Conservation (phyloP, 2,329 filamentous ascomycete species). For the Phaeosphaeria sp. region DNA sequence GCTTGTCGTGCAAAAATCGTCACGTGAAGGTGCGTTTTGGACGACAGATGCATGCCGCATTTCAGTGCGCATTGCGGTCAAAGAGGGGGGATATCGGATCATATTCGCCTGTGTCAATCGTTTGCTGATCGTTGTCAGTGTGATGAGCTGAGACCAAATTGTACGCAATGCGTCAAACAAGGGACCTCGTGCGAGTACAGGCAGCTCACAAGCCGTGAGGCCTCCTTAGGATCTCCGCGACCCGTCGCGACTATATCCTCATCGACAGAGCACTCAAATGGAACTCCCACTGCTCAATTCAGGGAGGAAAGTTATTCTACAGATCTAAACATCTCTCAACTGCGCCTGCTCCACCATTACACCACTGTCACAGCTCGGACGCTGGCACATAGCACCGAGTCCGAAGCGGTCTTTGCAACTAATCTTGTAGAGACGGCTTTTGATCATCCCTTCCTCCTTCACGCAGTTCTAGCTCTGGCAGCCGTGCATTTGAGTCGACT, state of each 20-base stretch:
- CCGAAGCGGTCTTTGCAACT: slow-evolving; percentile 25
- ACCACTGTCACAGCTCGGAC: slow-evolving; percentile 34
- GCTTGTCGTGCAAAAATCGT: slow-evolving; percentile 36
- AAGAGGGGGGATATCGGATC: no score
- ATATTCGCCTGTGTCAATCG: no score
- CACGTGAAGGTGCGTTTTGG: slow-evolving; percentile 33
- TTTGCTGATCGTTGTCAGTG: slow-evolving; percentile 20
- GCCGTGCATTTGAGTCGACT: slow-evolving; percentile 53
- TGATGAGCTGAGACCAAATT: slow-evolving; percentile 40
- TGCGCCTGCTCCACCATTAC: slow-evolving; percentile 43
- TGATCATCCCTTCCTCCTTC: slow-evolving; percentile 53
- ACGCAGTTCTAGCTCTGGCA: slow-evolving; percentile 52
- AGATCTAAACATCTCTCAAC: slow-evolving; percentile 26
- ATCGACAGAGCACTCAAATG: slow-evolving; percentile 17
- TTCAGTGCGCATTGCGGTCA: no score
- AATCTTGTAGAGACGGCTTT: slow-evolving; percentile 46
- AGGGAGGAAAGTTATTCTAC: slow-evolving; percentile 1
- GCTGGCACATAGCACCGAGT: slow-evolving; percentile 21
- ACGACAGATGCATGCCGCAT: neutral
- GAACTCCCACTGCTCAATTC: neutral
- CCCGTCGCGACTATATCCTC: slow-evolving; percentile 18
- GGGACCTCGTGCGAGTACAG: slow-evolving; percentile 37
- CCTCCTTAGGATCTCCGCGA: slow-evolving; percentile 21
- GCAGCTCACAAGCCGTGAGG: slow-evolving; percentile 17
- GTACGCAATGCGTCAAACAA: slow-evolving; percentile 41